Conservation (phyloP, 2,329 filamentous ascomycete genomes). For the Macrophomina tecta region DNA sequence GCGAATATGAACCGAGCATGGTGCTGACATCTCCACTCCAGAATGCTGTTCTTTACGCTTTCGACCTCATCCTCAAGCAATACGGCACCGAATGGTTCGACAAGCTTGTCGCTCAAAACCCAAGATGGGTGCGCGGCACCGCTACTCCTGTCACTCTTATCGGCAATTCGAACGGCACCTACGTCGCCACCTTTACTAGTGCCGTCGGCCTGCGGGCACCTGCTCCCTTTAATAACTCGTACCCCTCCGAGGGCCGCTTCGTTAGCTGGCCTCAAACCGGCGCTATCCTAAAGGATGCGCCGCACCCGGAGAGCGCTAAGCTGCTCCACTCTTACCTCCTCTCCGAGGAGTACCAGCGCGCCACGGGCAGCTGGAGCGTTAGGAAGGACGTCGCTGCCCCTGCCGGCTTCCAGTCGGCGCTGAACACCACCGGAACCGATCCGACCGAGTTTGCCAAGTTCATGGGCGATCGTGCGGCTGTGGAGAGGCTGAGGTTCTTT, state of each 20-base stretch:
- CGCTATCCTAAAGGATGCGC: constrained; percentile 57
- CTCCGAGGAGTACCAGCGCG: constrained; percentile 48
- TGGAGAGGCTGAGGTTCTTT: constrained; percentile 52
- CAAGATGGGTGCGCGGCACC: constrained; percentile 60
- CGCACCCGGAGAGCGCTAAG: constrained; percentile 59
- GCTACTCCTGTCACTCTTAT: constrained; percentile 51
- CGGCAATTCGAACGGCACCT: constrained; percentile 34
- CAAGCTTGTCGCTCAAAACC: constrained; percentile 55
- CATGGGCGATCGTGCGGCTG: constrained; percentile 50
- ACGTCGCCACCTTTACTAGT: constrained; percentile 33
- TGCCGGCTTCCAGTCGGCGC: constrained; percentile 36
- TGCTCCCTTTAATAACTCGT: constrained; percentile 30
- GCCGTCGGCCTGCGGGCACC: constrained; percentile 16
- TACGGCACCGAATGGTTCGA: constrained; percentile 58
- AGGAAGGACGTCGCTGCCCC: constrained; percentile 44
- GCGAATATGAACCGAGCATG: too few species aligned
- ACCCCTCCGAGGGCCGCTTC: constrained; percentile 48
- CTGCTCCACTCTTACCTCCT: constrained; percentile 57
- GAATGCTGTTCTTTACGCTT: constrained; percentile 60
- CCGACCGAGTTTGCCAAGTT: constrained; percentile 48
- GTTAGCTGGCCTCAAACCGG: constrained; percentile 57
- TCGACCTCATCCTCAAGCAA: constrained; percentile 41
- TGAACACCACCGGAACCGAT: constrained; percentile 44
- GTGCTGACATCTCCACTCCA: neutral
- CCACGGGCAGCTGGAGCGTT: constrained; percentile 43